Percentiles rank a stretch among this genome's conserved stretches.
These are phyloP conservation scores for Helicocarpus griseus DNA, from an alignment of 2,329 filamentous ascomycete genomes.

Conservation along the genomic window DNA sequence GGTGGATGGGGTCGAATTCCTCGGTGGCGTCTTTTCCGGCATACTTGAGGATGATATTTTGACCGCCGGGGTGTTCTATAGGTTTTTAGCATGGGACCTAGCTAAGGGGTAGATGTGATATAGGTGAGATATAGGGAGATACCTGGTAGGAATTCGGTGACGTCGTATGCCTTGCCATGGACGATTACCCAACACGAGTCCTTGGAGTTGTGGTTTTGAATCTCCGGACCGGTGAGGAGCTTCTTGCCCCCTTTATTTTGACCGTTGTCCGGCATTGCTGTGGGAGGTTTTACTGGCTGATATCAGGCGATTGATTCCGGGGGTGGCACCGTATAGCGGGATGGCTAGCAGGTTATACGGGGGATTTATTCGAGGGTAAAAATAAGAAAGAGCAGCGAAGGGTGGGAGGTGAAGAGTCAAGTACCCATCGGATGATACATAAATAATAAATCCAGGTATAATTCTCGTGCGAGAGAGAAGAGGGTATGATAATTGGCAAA, in stretches of 20 bases:
- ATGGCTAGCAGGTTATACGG: background rate
- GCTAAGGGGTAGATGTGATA: background rate
- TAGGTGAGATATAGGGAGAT: slow-evolving; percentile 15
- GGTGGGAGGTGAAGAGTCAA: too few species aligned
- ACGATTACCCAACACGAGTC: slow-evolving; percentile 90
- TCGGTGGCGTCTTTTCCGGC: slow-evolving; percentile 90
- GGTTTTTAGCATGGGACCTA: background rate
- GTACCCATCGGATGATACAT: too few species aligned
- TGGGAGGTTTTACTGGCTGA: background rate
- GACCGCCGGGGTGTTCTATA: slow-evolving; percentile 74
- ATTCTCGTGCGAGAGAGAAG: too few species aligned
- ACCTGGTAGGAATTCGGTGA: slow-evolving; percentile 79
- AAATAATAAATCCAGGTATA: too few species aligned
- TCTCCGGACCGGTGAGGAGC: slow-evolving; percentile 43
- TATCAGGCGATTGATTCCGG: background rate
- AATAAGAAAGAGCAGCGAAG: too few species aligned
- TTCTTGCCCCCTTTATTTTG: slow-evolving; percentile 4
- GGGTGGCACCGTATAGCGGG: background rate
- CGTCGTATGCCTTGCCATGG: slow-evolving; percentile 80
- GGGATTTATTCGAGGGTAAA: too few species aligned
- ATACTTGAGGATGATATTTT: slow-evolving; percentile 93
- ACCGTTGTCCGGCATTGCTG: slow-evolving; percentile 9
- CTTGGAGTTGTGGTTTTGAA: slow-evolving; percentile 66
- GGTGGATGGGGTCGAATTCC: slow-evolving; percentile 82
- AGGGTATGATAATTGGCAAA: too few species aligned